Conservation (phyloP, 352 stramenopile species). For the Peronosclerospora sorghi region DNA sequence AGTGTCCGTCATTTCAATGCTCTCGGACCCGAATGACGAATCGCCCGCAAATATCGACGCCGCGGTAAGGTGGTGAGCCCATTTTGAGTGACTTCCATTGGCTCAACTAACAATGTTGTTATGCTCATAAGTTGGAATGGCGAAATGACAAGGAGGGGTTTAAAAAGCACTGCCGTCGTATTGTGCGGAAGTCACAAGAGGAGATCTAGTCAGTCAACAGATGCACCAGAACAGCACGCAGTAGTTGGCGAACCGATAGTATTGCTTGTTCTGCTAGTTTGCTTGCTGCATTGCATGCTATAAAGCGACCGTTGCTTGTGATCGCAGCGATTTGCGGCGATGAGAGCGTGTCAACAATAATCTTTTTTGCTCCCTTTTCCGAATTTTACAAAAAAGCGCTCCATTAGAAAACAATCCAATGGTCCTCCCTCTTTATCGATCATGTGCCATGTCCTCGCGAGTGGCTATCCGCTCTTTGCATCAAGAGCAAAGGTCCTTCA, state of each 20-base stretch:
- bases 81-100: background rate
- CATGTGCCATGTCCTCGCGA: slow-evolving; percentile 30
- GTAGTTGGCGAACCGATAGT: background rate
- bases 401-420: slow-evolving; percentile 32
- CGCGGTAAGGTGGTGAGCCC: slow-evolving; percentile 60
- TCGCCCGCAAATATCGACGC: slow-evolving; percentile 99
- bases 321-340: slow-evolving; percentile 1
- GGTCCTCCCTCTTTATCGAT: slow-evolving; percentile 48
- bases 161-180: slow-evolving; percentile 87
- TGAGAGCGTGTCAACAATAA: slow-evolving; percentile 1
- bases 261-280: background rate
- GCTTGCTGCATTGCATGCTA: slow-evolving; percentile 7
- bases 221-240: background rate
- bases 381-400: background rate
- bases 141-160: slow-evolving; percentile 88
- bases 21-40: slow-evolving; percentile 99
- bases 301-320: slow-evolving; percentile 13
- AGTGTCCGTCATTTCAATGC: slow-evolving; percentile 97
- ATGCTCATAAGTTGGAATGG: slow-evolving; percentile 80
- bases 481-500: slow-evolving; percentile 49
- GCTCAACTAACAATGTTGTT: slow-evolving; percentile 1
- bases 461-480: slow-evolving; percentile 23
- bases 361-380: too few relatives aligned
- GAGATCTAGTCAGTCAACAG: slow-evolving; percentile 64
- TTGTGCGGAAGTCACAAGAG: slow-evolving; percentile 89